Base-by-base conservation (phyloP, 1,139 yeast genomes). In the Sugiyamaella xylanicola region DNA sequence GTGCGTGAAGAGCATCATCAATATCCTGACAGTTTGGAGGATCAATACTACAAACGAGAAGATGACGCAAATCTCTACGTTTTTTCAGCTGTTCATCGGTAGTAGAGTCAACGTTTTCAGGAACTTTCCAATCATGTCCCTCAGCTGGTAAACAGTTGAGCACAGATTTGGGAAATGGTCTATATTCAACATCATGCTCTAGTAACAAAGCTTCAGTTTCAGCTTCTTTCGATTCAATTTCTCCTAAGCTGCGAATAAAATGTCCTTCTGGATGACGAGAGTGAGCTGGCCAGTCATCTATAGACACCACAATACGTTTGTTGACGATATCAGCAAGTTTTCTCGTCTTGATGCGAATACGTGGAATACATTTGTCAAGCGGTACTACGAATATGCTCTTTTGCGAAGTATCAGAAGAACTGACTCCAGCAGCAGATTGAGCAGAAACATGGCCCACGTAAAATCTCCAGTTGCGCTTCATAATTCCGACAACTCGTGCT, bases 21-120 rank as follows among this genome's bases (percentile, higher is more conserved):
- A 95, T 95, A 81, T 95, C 99, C 63, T 92, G 98, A 83, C 99
- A 93, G 45, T 87, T 86, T 1, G 97, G 97, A 13, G 99, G 99
- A 78, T 95, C 99, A 63, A 95, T 95, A 40, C 96, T 87, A 71
- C 99, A 95, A 42, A 95, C 91, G 48, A 90, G 76, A 64, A 90
- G 83, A 65, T 93, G 95, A 68, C 99, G 82, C 59, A 92, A 77
- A 72, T 95, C 99, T 55, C 77, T 81, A 70, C 99, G 83, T 32
- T 76, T 62, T 44, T 62, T 65, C 36, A 70, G 62, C 42, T 58
- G 62, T 2, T 72, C 74, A 48, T 76, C 80, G 3, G 82, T 83
- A 56, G 78, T 81, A 48, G 79, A 74, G 11, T 48, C 56, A 55
- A 83, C 70, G 56, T 79, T 73, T 51, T 77, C 84, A 2, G 97